Conservation (phyloP, 2,329 filamentous ascomycete genomes). For the Teratosphaeria epicoccoides region DNA sequence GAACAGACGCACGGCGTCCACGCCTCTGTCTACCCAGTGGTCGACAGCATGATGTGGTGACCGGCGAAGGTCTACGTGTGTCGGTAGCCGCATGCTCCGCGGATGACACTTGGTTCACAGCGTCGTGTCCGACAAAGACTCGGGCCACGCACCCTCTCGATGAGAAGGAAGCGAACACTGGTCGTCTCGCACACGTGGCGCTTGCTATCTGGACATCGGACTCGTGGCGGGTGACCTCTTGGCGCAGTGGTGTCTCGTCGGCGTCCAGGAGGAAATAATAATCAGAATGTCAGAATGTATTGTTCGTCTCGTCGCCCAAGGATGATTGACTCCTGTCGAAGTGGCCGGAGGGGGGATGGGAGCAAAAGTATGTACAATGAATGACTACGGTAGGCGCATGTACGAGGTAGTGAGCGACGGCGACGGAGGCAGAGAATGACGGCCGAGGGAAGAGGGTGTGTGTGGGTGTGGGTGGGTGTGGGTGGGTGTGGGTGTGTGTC, state of each 20-base stretch:
- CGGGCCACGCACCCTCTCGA: not conserved
- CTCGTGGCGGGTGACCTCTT: not conserved
- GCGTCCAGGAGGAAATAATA: not conserved
- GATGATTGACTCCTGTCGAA: not conserved
- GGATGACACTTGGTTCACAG: conserved; percentile 1
- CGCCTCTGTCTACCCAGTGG: conserved; percentile 13
- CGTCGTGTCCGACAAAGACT: conserved; percentile 2
- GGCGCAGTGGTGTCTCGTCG: not conserved
- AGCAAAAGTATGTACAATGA: not conserved
- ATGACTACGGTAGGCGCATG: not conserved
- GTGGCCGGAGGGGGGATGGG: not conserved
- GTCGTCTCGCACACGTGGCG: no score
- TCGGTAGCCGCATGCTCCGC: conserved; percentile 11
- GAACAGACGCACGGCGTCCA: conserved; percentile 11
- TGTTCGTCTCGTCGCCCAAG: not conserved
- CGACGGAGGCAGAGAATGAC: not conserved
- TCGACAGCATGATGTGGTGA: conserved; percentile 9
- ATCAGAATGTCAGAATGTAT: no score
- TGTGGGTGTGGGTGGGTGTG: no score
- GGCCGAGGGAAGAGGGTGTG: not conserved
- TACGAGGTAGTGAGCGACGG: not conserved
- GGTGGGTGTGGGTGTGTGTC: no score
- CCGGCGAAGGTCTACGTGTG: conserved; percentile 1
- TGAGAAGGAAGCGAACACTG: not conserved
- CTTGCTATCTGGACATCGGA: not conserved